phyloP scores from a whole-genome alignment of 768 basidiomycete species.

The Serendipita sp. region DNA sequence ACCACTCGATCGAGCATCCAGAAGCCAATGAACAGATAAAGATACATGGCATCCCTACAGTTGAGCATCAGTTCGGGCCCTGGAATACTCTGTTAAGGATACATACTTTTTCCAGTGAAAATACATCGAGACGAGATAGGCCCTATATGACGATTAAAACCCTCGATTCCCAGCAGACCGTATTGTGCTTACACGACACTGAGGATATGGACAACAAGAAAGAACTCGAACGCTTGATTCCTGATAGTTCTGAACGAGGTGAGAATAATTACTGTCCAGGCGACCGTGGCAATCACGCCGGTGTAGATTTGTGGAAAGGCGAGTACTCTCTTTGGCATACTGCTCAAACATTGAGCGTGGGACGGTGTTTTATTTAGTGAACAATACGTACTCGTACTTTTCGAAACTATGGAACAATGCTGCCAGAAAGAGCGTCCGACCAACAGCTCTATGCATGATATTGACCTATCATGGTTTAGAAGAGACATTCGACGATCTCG shows the following conservation, averaged over 20 bases:
- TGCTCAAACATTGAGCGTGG: not conserved
- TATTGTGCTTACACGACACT: constrained; percentile 22
- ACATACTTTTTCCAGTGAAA: constrained; percentile 19
- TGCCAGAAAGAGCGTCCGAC: constrained; percentile 30
- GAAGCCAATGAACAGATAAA: constrained; percentile 36
- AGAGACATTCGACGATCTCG: too few species aligned
- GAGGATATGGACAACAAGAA: constrained; percentile 32
- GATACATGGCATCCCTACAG: constrained; percentile 17
- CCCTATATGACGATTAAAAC: not conserved
- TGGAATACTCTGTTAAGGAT: constrained; percentile 4
- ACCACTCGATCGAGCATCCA: constrained; percentile 40
- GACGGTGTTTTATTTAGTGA: not conserved
- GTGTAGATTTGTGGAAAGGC: constrained; percentile 5
- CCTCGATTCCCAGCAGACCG: not conserved
- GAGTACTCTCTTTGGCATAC: not conserved
- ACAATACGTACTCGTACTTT: constrained; percentile 22
- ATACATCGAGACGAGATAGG: constrained; percentile 16
- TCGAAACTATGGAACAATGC: constrained; percentile 31
- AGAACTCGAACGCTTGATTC: constrained; percentile 31
- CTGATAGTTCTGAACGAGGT: constrained; percentile 35
- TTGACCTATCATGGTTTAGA: constrained; percentile 20
- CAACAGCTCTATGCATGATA: constrained; percentile 33
- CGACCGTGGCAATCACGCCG: constrained; percentile 23
- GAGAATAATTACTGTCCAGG: constrained; percentile 20
- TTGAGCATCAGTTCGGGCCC: not conserved